A percentile compares a stretch with the other conserved stretches of the same genome.
These are phyloP conservation scores for Torulaspora microellipsoides DNA, from an alignment of 805 yeast species.

Conservation along the genomic window DNA sequence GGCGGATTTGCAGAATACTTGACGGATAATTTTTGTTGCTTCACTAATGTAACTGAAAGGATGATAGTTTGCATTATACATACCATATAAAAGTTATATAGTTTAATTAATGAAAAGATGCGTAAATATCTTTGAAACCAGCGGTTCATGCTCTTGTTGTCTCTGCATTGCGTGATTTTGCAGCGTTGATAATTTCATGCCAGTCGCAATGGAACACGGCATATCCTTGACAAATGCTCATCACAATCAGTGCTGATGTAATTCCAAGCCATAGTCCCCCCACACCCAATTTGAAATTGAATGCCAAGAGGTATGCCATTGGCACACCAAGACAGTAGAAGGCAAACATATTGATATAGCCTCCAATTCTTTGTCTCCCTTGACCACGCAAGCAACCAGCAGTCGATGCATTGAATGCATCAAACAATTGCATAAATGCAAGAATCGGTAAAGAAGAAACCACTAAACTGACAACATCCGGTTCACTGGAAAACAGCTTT, in stretches of 20 bases:
- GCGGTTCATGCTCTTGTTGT: slow-evolving; percentile 3
- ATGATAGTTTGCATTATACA: neutral
- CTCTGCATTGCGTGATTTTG: slow-evolving; percentile 29
- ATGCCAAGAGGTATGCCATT: slow-evolving; percentile 49
- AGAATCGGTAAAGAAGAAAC: slow-evolving; percentile 53
- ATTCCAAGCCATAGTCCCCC: slow-evolving; percentile 63
- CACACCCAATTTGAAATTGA: slow-evolving; percentile 45
- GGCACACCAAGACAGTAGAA: slow-evolving; percentile 57
- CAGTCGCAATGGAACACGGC: slow-evolving; percentile 35
- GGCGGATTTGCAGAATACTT: too few relatives aligned
- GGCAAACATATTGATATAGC: slow-evolving; percentile 34
- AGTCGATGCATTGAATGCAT: slow-evolving; percentile 63
- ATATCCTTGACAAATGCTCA: slow-evolving; percentile 34
- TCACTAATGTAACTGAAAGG: too few relatives aligned
- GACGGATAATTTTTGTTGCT: too few relatives aligned
- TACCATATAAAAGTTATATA: neutral
- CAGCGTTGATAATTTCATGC: slow-evolving; percentile 28
- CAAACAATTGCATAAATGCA: slow-evolving; percentile 66
- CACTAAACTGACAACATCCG: slow-evolving; percentile 49
- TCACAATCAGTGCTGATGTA: slow-evolving; percentile 30
- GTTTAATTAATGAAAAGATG: neutral
- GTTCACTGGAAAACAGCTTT: slow-evolving; percentile 55
- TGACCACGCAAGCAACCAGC: slow-evolving; percentile 79
- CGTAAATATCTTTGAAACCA: too few relatives aligned
- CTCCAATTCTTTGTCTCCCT: slow-evolving; percentile 47